Percentiles rank a stretch among this genome's conserved stretches.
These are phyloP conservation scores for Eucalyptus cloeziana DNA, from an alignment of 345 rosid species.

Conservation along the genomic window DNA sequence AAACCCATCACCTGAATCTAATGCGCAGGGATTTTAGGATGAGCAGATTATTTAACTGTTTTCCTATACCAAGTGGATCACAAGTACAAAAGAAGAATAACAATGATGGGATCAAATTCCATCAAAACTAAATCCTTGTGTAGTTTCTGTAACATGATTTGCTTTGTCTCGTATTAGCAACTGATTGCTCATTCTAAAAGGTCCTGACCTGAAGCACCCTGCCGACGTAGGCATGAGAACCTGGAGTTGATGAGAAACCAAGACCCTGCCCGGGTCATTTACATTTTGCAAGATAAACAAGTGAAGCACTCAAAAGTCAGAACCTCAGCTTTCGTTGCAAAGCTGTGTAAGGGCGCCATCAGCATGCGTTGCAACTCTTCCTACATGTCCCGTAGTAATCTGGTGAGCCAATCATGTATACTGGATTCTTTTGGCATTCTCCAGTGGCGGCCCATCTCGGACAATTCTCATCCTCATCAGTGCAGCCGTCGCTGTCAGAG, in stretches of 20 bases:
- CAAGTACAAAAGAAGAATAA: neutral
- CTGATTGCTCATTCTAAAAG: neutral
- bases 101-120: neutral
- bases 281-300: neutral
- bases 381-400: conserved; percentile 88
- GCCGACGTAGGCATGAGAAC: neutral
- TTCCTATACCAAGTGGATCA: neutral
- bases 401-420: conserved; percentile 83
- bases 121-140: neutral
- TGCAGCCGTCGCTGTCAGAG: conserved; percentile 32
- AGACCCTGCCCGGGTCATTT: neutral
- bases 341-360: neutral
- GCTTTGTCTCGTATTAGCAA: neutral
- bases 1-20: neutral
- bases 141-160: neutral
- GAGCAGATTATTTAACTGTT: neutral
- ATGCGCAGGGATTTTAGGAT: neutral
- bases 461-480: conserved; percentile 70
- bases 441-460: conserved; percentile 67
- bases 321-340: neutral
- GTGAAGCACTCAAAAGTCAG: neutral
- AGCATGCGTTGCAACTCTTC: conserved; percentile 52
- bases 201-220: neutral
- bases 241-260: neutral
- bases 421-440: conserved; percentile 76